Base-by-base conservation (phyloP, 2,329 filamentous ascomycete species). In the Exophiala aquamarina region DNA sequence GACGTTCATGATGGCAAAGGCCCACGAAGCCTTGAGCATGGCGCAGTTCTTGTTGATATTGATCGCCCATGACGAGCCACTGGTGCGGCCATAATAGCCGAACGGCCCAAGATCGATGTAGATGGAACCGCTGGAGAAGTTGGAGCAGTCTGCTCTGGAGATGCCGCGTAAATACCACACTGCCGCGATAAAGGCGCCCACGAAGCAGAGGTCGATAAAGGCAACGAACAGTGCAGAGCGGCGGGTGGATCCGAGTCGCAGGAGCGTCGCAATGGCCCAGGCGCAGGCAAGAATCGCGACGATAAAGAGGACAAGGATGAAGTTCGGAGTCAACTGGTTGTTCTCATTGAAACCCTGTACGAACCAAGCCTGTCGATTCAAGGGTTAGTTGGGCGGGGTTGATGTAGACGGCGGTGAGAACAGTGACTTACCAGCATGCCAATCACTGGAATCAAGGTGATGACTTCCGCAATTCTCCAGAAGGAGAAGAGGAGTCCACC, bases 21-120 rank as follows among this genome's bases (percentile, higher is more conserved):
- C 92, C 70, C 89, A 97, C 57, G 76, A 79, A 1, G 91, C 86
- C 79, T 96, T 97, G 63, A 95, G 81, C 89, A 96, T 93, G 40
- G 86, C 81, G 70, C 92, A 97, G 4, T 82, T 81, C 76, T 92
- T 92, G 68, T 88, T 77, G 29, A 83, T 67, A 43, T 77, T 67
- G 32, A 83, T 63, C 33, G 75, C 67, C 49, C 81, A 70, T 7
- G 61, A 61, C 46, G 69, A 76, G 41, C 69, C 70, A 21, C 69
- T 71, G 26, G 68, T 57, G 6, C 59, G 53, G 11, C 74, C 74
- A 34, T 79, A 79, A 54, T 69, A 73, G 21, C 81, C 78, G 52
- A 88, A 79, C 10, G 78, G 72, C 10, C 85, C 85, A 34, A 90
- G 73, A 39, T 76, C 74, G 43, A 79, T 64, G 59, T 77, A 77